These are phyloP conservation scores for Penicillium diatomitis DNA, from an alignment of 495 filamentous ascomycete genomes.

Conservation along the genomic window DNA sequence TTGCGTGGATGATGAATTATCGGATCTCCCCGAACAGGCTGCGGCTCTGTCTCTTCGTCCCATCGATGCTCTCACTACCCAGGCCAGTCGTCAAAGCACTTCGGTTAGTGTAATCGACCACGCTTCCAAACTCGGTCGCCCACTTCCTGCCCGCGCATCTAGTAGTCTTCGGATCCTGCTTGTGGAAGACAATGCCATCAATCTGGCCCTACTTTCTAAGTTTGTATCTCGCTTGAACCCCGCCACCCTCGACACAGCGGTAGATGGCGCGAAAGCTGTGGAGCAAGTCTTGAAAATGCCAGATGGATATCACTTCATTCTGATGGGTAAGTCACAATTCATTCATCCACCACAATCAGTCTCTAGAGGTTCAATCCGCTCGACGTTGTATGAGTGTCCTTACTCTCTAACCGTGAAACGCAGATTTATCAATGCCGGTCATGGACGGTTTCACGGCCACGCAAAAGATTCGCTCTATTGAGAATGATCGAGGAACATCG, in stretches of 20 bases:
- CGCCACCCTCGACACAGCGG: slow-evolving; percentile 19
- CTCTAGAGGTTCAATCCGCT: no score
- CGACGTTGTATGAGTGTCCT: slow-evolving; percentile 16
- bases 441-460: slow-evolving; percentile 55
- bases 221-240: slow-evolving; percentile 33
- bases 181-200: slow-evolving; percentile 59
- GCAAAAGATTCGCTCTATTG: slow-evolving; percentile 35
- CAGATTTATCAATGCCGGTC: slow-evolving; percentile 56
- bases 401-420: slow-evolving; percentile 32
- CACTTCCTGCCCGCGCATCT: no score
- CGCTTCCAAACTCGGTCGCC: no score
- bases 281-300: slow-evolving; percentile 11
- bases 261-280: slow-evolving; percentile 31
- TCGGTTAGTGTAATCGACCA: no score
- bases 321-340: slow-evolving; percentile 24
- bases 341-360: no score
- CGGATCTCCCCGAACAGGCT: no score
- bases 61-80: no score
- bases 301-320: slow-evolving; percentile 26
- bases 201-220: slow-evolving; percentile 46
- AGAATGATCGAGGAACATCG: slow-evolving; percentile 28
- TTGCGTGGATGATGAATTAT: no score
- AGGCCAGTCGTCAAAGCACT: no score
- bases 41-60: no score
- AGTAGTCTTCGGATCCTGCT: slow-evolving; percentile 34